Conservation (phyloP, 768 basidiomycete genomes). For the Termitomyces eurrhizus region DNA sequence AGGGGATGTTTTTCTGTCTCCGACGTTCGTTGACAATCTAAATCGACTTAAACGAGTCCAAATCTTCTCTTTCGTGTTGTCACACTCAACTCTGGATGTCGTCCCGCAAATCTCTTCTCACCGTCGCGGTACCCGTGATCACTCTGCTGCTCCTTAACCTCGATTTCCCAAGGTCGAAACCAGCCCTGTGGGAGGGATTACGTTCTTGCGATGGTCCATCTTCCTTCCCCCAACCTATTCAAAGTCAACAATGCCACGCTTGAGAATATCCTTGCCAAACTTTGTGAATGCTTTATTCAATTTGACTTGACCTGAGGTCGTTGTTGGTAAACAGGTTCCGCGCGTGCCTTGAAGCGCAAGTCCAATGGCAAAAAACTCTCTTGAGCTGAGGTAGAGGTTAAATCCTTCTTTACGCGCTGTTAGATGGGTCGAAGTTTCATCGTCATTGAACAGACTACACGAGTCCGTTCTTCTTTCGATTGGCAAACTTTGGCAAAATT, state of each 20-base stretch:
- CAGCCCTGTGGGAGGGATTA: background rate
- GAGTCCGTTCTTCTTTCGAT: constrained; percentile 10
- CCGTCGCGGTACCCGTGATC: background rate
- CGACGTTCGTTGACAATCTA: too few species aligned
- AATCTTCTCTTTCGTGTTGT: background rate
- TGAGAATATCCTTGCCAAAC: too few species aligned
- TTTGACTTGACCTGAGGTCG: background rate
- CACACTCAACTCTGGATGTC: background rate
- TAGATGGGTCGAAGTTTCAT: constrained; percentile 3
- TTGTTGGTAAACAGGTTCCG: background rate
- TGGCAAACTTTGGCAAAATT: constrained; percentile 12
- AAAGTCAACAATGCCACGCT: background rate
- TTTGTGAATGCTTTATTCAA: background rate
- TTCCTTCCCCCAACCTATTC: background rate
- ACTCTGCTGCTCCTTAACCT: background rate
- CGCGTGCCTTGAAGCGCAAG: background rate
- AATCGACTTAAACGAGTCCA: background rate
- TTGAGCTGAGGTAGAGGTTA: constrained; percentile 8
- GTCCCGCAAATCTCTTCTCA: background rate
- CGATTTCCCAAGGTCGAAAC: background rate
- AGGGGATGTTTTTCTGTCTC: background rate
- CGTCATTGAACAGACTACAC: constrained; percentile 8
- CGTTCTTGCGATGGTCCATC: background rate
- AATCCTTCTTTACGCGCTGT: background rate
- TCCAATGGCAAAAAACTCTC: constrained; percentile 5